Conservation (phyloP, 441 rosid species). For the Croton laevigatus region DNA sequence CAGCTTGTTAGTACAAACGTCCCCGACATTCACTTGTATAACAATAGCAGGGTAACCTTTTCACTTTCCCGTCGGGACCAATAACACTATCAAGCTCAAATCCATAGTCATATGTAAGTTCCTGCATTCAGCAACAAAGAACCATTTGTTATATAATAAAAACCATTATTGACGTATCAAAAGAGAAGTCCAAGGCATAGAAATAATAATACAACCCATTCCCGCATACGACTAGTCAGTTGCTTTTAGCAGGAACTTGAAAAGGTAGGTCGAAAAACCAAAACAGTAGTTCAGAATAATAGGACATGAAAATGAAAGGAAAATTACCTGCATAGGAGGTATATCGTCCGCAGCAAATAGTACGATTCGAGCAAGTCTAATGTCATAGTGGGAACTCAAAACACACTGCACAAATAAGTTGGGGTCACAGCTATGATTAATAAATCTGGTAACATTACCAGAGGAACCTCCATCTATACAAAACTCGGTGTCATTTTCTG, state of each 20-base stretch:
- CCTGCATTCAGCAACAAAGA: slow-evolving; percentile 36
- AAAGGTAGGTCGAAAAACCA: neutral
- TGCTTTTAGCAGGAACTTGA: neutral
- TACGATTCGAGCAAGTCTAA: slow-evolving; percentile 44
- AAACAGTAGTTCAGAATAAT: neutral
- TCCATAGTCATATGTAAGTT: slow-evolving; percentile 78
- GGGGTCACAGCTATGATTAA: slow-evolving; percentile 50
- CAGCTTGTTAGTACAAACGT: slow-evolving; percentile 47
- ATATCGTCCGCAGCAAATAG: slow-evolving; percentile 49
- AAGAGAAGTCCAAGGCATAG: neutral
- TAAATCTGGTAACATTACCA: slow-evolving; percentile 47
- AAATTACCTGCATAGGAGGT: slow-evolving; percentile 40
- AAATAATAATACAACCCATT: neutral
- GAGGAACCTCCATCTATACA: slow-evolving; percentile 40
- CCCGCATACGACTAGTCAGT: neutral
- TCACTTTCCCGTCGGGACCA: slow-evolving; percentile 71
- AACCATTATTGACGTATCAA: neutral
- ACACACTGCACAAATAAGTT: slow-evolving; percentile 49
- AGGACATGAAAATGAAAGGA: neutral
- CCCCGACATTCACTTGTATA: slow-evolving; percentile 67
- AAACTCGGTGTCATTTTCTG: slow-evolving; percentile 35
- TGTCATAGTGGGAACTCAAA: slow-evolving; percentile 44
- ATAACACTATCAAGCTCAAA: slow-evolving; percentile 62
- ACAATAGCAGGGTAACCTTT: slow-evolving; percentile 58
- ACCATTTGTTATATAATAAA: neutral